Conservation (phyloP, 2,329 filamentous ascomycete species). For the Colletotrichum simmondsii region DNA sequence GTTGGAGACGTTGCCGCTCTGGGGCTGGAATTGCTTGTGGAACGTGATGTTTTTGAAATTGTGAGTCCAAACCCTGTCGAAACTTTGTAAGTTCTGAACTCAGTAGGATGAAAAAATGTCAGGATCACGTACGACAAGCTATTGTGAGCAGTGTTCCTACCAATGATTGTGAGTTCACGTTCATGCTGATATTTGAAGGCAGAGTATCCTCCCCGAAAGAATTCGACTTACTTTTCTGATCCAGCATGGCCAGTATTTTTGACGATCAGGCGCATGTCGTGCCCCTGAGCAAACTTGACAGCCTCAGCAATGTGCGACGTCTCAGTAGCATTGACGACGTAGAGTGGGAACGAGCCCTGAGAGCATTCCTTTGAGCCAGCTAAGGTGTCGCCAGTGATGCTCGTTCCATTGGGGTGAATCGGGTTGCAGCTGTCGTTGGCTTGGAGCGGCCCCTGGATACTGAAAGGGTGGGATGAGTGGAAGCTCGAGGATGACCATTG, state of each 20-base stretch:
- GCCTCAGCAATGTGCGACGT: slow-evolving; percentile 35
- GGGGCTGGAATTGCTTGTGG: neutral
- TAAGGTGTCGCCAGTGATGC: slow-evolving; percentile 41
- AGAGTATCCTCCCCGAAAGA: neutral
- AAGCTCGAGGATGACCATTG: slow-evolving; percentile 48
- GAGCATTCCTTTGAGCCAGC: slow-evolving; percentile 5
- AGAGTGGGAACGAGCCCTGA: slow-evolving; percentile 37
- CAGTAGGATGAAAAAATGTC: too few relatives aligned
- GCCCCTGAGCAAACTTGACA: slow-evolving; percentile 49
- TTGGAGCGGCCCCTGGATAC: slow-evolving; percentile 33
- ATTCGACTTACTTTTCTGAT: neutral
- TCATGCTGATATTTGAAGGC: neutral
- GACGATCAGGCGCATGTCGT: slow-evolving; percentile 48
- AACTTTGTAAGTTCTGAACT: too few relatives aligned
- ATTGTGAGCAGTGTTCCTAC: too few relatives aligned
- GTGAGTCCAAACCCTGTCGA: slow-evolving; percentile 50
- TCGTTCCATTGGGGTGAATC: slow-evolving; percentile 45
- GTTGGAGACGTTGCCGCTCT: neutral
- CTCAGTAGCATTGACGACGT: slow-evolving; percentile 39
- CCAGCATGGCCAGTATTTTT: slow-evolving; percentile 45
- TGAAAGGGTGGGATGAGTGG: slow-evolving; percentile 37
- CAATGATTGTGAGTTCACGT: too few relatives aligned
- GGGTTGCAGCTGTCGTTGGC: slow-evolving; percentile 51
- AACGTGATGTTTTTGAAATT: slow-evolving; percentile 44
- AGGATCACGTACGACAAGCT: too few relatives aligned